Evolutionary conservation across 768 basidiomycete genomes (phyloP), one percentile per base, ranked within the genome.

Genomic region (Lactarius tabidus): DNA sequence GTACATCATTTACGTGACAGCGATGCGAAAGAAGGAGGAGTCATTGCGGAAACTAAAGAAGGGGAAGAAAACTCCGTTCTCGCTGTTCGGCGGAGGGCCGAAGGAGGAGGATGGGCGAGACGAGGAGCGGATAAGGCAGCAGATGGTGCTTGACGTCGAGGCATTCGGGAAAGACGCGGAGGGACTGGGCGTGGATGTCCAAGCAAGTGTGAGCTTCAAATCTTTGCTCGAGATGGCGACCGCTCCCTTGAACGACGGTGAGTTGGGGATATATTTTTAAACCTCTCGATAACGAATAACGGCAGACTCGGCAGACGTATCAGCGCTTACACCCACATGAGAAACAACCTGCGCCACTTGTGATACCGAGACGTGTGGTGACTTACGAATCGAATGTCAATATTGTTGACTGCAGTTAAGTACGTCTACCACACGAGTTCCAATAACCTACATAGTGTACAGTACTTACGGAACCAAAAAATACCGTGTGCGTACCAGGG

Each of bases 61-160:
- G 74, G 89, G 90, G 52, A 93, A 91, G 71, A 92, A 89, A 69
- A 78, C 80, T 0, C 80, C 86, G 0, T 90, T 93, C 74, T 91
- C 92, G 4, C 79, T 97, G 29, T 97, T 98, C 70, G 84, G 90
- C 33, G 79, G 77, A 56, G 74, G 77, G 17, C 74, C 77, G 29
- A 83, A 79, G 57, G 84, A 84, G 12, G 88, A 91, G 48, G 90
- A 92, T 60, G 85, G 83, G 5, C 84, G 83, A 59, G 95, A 96
- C 71, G 94, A 97, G 73, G 93, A 96, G 72, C 86, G 93, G 52
- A 94, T 98, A 65, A 85, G 85, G 53, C 76, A 76, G 57, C 94
- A 95, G 75, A 89, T 98, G 90, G 81, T 88, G 54, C 76, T 92
- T 17, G 97, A 99, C 71, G 90, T 96, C 0, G 84, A 89, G 55